Evolutionary conservation across 805 yeast genomes (phyloP).

Genomic region (Yarrowia alimentaria): DNA sequence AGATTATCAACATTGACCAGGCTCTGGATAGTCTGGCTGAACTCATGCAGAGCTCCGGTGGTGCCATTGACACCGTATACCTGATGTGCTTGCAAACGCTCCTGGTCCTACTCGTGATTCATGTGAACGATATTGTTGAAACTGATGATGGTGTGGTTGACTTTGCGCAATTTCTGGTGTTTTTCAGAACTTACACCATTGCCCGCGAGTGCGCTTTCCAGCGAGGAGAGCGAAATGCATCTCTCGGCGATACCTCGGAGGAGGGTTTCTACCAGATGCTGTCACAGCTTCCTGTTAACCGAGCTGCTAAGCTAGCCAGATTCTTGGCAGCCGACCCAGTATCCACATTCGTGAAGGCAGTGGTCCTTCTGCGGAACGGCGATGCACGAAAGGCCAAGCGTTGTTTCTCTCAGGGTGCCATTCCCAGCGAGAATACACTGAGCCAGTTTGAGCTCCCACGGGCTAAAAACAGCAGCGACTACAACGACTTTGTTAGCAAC

Average conservation of each 20-base stretch:
- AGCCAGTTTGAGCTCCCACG: not conserved
- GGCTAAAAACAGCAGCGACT: not conserved
- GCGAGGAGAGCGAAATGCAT: slow-evolving; percentile 16
- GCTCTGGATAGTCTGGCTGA: not conserved
- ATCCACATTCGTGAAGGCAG: slow-evolving; percentile 8
- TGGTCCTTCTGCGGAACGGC: slow-evolving; percentile 12
- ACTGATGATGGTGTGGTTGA: too few relatives aligned
- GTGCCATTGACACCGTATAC: slow-evolving; percentile 16
- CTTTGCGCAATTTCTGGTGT: slow-evolving; percentile 1
- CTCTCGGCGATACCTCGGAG: slow-evolving; percentile 9
- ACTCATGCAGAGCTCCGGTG: not conserved
- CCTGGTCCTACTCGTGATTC: not conserved
- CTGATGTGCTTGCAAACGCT: slow-evolving; percentile 8
- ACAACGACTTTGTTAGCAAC: slow-evolving; percentile 2
- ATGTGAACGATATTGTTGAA: slow-evolving; percentile 1
- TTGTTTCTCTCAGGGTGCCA: slow-evolving; percentile 6
- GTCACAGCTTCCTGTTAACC: not conserved
- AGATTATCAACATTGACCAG: not conserved
- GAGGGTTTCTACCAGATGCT: not conserved
- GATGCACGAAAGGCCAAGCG: slow-evolving; percentile 22
- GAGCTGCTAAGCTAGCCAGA: slow-evolving; percentile 14
- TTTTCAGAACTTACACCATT: slow-evolving; percentile 11
- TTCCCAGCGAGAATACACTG: slow-evolving; percentile 4
- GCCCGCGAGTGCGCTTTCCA: slow-evolving; percentile 25
- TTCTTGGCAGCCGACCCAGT: not conserved